Evolutionary conservation across 169 alveolate genomes (phyloP), one percentile per base, ranked within the genome.

Genomic region (Eimeria necatrix): DNA sequence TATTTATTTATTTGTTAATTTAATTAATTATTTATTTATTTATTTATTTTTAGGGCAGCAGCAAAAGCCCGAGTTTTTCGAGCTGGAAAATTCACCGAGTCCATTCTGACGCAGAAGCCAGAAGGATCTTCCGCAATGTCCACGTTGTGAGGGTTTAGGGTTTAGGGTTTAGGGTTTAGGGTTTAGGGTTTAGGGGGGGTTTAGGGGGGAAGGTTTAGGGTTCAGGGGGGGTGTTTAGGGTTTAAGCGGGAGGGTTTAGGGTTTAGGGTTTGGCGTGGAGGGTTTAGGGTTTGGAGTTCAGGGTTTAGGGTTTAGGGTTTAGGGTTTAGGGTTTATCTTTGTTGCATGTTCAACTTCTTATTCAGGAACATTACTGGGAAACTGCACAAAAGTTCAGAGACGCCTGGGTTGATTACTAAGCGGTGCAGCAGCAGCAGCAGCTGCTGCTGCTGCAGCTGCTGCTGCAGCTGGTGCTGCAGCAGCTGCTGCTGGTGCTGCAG

Each of bases 291-390:
- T n/a, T n/a, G n/a, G n/a, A n/a, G n/a, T n/a, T n/a, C n/a, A n/a
- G n/a, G n/a, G n/a, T n/a, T n/a, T n/a, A n/a, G n/a, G n/a, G n/a
- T n/a, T n/a, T n/a, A n/a, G n/a, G n/a, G n/a, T n/a, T n/a, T n/a
- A n/a, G n/a, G n/a, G n/a, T n/a, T n/a, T n/a, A n/a, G n/a, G n/a
- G n/a, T n/a, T n/a, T n/a, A n/a, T n/a, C n/a, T n/a, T n/a, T n/a
- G n/a, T 49, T 32, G 85, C 6, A 46, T 46, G 87, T 41, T 4
- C 48, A 61, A 7, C 18, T 4, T 3, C 71, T n/a, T 26, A 5
- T 84, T 8, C 61, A 86, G 93, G 93, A 86, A 60, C 83, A 61
- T 22, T 86, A 64, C 48, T 86, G 93, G 93, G 93, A 86, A n/a
- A 32, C 22, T 49, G 80, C 83, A 26, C 93, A 86, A 24, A 86